phyloP scores from a whole-genome alignment of 495 filamentous ascomycete genomes.

The Daldinia vernicosa region DNA sequence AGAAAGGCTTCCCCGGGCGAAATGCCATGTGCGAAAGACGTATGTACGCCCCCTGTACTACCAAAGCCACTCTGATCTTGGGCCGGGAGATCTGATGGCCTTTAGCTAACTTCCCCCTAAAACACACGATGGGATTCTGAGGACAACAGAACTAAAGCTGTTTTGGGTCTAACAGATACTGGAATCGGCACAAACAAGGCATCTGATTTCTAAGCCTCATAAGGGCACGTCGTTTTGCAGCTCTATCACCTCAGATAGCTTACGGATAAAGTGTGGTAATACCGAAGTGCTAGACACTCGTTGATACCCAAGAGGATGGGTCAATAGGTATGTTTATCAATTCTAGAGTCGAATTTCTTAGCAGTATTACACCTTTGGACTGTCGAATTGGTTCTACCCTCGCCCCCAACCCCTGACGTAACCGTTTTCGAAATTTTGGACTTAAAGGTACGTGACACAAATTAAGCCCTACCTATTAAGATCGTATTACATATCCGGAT shows the following conservation, averaged over 20 bases:
- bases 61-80: conserved; percentile 12
- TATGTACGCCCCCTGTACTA: conserved; percentile 27
- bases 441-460: conserved; percentile 14
- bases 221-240: conserved; percentile 6
- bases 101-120: background rate
- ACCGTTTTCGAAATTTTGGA: background rate
- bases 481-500: conserved; percentile 3
- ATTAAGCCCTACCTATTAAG: conserved; percentile 11
- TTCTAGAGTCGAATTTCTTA: background rate
- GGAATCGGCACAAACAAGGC: conserved; percentile 18
- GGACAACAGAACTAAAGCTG: conserved; percentile 9
- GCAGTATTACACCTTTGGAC: background rate
- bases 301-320: background rate
- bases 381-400: background rate
- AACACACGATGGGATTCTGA: conserved; percentile 5
- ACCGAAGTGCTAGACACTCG: conserved; percentile 12
- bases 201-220: conserved; percentile 20
- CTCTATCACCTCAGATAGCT: background rate
- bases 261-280: background rate
- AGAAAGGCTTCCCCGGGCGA: conserved; percentile 5
- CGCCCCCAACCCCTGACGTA: conserved; percentile 23
- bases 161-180: conserved; percentile 1
- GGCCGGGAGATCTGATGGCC: background rate
- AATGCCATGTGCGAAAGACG: conserved; percentile 8
- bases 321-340: background rate